phyloP scores from a whole-genome alignment of 176 grass and related monocot genomes.

The Rhynchospora breviuscula region DNA sequence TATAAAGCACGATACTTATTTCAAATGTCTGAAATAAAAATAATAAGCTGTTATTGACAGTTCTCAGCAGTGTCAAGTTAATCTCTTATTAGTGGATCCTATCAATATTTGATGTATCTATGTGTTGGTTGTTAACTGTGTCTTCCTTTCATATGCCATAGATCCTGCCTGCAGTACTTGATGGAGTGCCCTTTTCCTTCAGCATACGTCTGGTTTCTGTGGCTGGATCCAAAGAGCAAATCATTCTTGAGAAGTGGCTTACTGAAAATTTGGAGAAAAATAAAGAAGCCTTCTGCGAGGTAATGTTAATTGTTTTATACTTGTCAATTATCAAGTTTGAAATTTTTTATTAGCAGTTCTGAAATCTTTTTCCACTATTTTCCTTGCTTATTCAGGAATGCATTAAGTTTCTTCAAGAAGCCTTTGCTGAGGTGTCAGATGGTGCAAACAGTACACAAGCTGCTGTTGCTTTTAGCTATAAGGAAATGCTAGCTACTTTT shows the following conservation, averaged over 20 bases:
- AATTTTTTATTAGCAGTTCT: not conserved
- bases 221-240: slow-evolving; percentile 58
- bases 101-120: not conserved
- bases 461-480: slow-evolving; percentile 37
- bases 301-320: slow-evolving; percentile 33
- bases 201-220: slow-evolving; percentile 74
- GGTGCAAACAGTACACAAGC: slow-evolving; percentile 34
- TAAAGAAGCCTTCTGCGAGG: slow-evolving; percentile 67
- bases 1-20: not conserved
- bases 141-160: slow-evolving; percentile 36
- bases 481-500: slow-evolving; percentile 59
- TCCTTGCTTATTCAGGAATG: slow-evolving; percentile 47
- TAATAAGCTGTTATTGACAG: slow-evolving; percentile 8
- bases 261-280: slow-evolving; percentile 55
- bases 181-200: slow-evolving; percentile 56
- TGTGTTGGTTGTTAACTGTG: slow-evolving; percentile 7
- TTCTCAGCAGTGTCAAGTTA: not conserved
- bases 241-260: slow-evolving; percentile 89
- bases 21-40: not conserved
- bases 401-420: slow-evolving; percentile 77
- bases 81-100: not conserved
- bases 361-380: slow-evolving; percentile 12
- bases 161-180: slow-evolving; percentile 69
- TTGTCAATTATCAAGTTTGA: slow-evolving; percentile 7
- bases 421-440: slow-evolving; percentile 31